Evolutionary conservation across 139 green algal species (phyloP).

Genomic region (Edaphochlamys debaryana): DNA sequence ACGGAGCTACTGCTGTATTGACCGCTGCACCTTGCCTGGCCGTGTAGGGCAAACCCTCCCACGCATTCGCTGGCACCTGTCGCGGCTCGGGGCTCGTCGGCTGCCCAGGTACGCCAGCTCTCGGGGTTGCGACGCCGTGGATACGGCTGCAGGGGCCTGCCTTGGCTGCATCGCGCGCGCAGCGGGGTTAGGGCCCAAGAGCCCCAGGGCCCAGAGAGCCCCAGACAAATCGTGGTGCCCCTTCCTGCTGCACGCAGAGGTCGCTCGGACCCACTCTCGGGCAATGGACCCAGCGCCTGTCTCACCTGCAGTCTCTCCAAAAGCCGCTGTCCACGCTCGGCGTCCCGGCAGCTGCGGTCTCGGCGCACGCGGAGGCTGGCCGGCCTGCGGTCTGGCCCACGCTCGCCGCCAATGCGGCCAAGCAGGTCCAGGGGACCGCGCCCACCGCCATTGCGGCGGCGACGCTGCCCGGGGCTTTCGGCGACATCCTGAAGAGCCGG

Average conservation of each 20-base stretch:
- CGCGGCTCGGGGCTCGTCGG: too few species aligned
- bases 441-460: constrained; percentile 14
- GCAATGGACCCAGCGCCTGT: constrained; percentile 15
- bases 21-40: too few species aligned
- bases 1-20: too few species aligned
- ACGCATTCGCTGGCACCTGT: too few species aligned
- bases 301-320: constrained; percentile 23
- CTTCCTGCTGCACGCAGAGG: not conserved
- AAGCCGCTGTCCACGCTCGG: constrained; percentile 2
- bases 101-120: too few species aligned
- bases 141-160: too few species aligned
- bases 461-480: constrained; percentile 24
- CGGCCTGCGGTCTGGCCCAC: not conserved
- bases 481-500: constrained; percentile 12
- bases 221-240: too few species aligned
- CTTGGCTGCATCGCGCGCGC: too few species aligned
- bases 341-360: not conserved
- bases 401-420: not conserved
- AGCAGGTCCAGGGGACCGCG: not conserved
- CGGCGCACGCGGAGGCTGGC: not conserved
- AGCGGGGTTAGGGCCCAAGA: too few species aligned
- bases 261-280: constrained; percentile 1
- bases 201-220: not conserved
- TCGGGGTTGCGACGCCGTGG: too few species aligned
- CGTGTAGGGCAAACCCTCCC: too few species aligned